These are phyloP conservation scores for Tricholoma furcatifolium DNA, from an alignment of 768 basidiomycete genomes.

Conservation along the genomic window DNA sequence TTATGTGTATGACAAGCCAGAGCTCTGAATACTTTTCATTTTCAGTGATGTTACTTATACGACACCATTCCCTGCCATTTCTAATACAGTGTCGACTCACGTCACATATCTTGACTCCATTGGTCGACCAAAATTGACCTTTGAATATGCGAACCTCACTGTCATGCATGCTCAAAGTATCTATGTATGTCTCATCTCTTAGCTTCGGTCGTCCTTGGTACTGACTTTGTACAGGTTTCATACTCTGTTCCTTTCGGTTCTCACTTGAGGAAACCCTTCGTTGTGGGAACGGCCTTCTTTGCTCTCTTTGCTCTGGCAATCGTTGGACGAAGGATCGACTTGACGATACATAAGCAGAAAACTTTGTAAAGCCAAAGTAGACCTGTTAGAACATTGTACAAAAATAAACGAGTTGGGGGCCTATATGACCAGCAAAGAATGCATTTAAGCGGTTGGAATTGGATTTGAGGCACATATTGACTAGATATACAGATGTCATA, in stretches of 20 bases:
- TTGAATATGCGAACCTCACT: slow-evolving; percentile 74
- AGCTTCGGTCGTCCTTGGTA: background rate
- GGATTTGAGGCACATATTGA: background rate
- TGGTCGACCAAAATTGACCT: slow-evolving; percentile 77
- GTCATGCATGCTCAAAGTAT: slow-evolving; percentile 78
- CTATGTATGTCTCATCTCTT: slow-evolving; percentile 57
- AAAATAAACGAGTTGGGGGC: background rate
- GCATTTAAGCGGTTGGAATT: background rate
- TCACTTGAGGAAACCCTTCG: slow-evolving; percentile 85
- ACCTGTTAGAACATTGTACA: slow-evolving; percentile 11
- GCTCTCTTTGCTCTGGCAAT: slow-evolving; percentile 57
- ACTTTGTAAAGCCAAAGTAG: slow-evolving; percentile 20
- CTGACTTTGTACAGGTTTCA: slow-evolving; percentile 56
- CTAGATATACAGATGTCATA: slow-evolving; percentile 3
- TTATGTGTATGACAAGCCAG: background rate
- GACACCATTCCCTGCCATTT: slow-evolving; percentile 75
- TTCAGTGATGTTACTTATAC: slow-evolving; percentile 73
- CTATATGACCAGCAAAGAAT: background rate
- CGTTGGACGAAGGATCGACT: slow-evolving; percentile 43
- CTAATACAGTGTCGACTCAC: slow-evolving; percentile 62
- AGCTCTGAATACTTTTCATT: slow-evolving; percentile 1
- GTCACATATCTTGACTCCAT: slow-evolving; percentile 89
- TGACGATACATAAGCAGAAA: slow-evolving; percentile 48
- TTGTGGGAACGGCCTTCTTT: slow-evolving; percentile 71
- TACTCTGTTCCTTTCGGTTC: slow-evolving; percentile 81